A percentile compares a stretch with the other conserved stretches of the same genome.
Evolutionary conservation across 176 grass and related monocot genomes (phyloP).

Genomic region (Panicum miliaceum): DNA sequence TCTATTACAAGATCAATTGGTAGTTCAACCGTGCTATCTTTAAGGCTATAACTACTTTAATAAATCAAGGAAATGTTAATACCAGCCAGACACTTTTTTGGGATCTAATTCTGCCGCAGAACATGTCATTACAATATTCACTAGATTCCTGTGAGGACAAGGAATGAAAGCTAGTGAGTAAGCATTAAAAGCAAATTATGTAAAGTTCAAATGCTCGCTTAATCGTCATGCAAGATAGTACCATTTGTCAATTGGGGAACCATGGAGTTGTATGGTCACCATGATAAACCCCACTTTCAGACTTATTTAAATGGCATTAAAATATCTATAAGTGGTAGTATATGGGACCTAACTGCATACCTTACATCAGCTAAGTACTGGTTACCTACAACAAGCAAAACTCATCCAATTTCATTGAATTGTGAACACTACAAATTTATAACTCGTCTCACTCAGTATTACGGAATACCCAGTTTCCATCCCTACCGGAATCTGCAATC

Average conservation of each 20-base stretch:
- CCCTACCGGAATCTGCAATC: too few relatives aligned
- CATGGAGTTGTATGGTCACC: slow-evolving; percentile 1
- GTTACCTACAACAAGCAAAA: too few relatives aligned
- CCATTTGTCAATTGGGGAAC: slow-evolving; percentile 3
- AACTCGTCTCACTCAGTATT: too few relatives aligned
- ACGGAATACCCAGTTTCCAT: too few relatives aligned
- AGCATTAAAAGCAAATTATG: not conserved
- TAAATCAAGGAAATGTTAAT: slow-evolving; percentile 1
- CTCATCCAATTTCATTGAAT: too few relatives aligned
- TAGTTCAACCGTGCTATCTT: slow-evolving; percentile 9
- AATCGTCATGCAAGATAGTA: slow-evolving; percentile 27
- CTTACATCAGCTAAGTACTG: slow-evolving; percentile 21
- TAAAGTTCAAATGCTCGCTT: not conserved
- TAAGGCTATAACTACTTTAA: slow-evolving; percentile 5
- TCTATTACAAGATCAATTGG: not conserved
- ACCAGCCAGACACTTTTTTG: not conserved
- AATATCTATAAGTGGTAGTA: not conserved
- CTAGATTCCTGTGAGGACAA: not conserved
- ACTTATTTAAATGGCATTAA: slow-evolving; percentile 17
- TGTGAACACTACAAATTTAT: too few relatives aligned
- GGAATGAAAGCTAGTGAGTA: slow-evolving; percentile 8
- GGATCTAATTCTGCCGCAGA: slow-evolving; percentile 15
- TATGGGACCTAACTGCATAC: slow-evolving; percentile 12
- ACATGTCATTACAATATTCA: slow-evolving; percentile 25
- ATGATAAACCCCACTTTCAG: slow-evolving; percentile 16